phyloP scores from a whole-genome alignment of 2,329 filamentous ascomycete genomes.

The Colletotrichum filicis region DNA sequence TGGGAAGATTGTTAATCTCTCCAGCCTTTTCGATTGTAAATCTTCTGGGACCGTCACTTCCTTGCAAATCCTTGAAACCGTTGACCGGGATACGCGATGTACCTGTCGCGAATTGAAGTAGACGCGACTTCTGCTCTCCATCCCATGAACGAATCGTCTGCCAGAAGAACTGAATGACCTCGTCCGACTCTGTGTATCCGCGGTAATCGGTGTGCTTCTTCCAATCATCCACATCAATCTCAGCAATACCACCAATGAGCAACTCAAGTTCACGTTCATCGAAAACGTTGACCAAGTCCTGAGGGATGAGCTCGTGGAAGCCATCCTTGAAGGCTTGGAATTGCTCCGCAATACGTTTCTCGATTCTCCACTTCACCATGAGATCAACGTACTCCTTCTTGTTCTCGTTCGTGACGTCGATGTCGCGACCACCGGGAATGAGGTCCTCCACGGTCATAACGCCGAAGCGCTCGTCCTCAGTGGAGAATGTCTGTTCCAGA shows the following conservation, averaged over 20 bases:
- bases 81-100: constrained; percentile 98
- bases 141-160: constrained; percentile 97
- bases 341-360: constrained; percentile 97
- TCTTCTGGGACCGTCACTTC: constrained; percentile 91
- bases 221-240: constrained; percentile 99
- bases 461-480: constrained; percentile 96
- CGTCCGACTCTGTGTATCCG: constrained; percentile 96
- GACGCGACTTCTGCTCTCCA: constrained; percentile 95
- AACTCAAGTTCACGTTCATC: constrained; percentile 97
- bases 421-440: constrained; percentile 88
- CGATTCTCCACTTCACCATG: constrained; percentile 99
- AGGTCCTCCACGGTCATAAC: constrained; percentile 94
- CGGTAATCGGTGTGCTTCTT: constrained; percentile 99
- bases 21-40: constrained; percentile 99
- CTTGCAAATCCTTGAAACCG: constrained; percentile 98
- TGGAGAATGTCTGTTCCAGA: constrained; percentile 94
- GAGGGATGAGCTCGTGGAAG: constrained; percentile 96
- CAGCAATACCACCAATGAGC: constrained; percentile 98
- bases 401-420: constrained; percentile 98
- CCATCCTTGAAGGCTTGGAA: constrained; percentile 98
- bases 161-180: constrained; percentile 99
- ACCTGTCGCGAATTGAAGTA: constrained; percentile 96
- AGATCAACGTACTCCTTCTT: constrained; percentile 99
- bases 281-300: constrained; percentile 97
- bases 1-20: constrained; percentile 89